phyloP scores from a whole-genome alignment of 306 rosid genomes.

The Datisca glomerata region DNA sequence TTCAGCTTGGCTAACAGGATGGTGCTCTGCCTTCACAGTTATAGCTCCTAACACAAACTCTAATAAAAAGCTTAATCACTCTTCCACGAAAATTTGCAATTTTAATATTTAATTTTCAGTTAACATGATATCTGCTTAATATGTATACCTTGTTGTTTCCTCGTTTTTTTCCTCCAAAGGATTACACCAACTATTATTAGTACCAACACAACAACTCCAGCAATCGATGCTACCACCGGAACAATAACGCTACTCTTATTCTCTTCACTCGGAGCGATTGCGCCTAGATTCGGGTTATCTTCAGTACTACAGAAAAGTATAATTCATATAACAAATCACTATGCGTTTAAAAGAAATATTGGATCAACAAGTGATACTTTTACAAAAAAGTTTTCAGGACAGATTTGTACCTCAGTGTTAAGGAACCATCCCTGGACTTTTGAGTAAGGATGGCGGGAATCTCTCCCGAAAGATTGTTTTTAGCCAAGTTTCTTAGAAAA shows the following conservation, averaged over 20 bases:
- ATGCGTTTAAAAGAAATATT: no score
- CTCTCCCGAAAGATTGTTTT: slow-evolving; percentile 26
- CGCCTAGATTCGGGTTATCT: slow-evolving; percentile 20
- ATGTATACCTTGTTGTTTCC: no score
- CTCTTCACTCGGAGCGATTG: slow-evolving; percentile 1
- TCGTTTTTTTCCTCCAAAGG: slow-evolving; percentile 13
- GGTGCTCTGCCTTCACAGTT: not conserved
- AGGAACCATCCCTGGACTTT: slow-evolving; percentile 20
- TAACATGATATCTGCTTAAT: no score
- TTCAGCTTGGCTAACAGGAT: not conserved
- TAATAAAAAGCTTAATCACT: not conserved
- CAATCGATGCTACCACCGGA: slow-evolving; percentile 30
- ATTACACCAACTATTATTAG: slow-evolving; percentile 10
- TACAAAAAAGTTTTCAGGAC: no score
- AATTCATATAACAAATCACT: no score
- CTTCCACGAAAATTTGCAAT: no score
- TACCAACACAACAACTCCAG: slow-evolving; percentile 19
- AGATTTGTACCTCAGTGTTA: slow-evolving; percentile 21
- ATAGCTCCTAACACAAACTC: not conserved
- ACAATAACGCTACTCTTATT: slow-evolving; percentile 12
- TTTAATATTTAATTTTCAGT: no score
- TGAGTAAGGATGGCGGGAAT: slow-evolving; percentile 21
- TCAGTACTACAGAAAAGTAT: slow-evolving; percentile 15
- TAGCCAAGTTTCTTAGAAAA: slow-evolving; percentile 19
- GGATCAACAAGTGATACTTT: no score